Evolutionary conservation across 1,284 basidiomycete species (phyloP), one percentile per base, ranked within the genome.

Genomic region (Ganoderma multipileum): DNA sequence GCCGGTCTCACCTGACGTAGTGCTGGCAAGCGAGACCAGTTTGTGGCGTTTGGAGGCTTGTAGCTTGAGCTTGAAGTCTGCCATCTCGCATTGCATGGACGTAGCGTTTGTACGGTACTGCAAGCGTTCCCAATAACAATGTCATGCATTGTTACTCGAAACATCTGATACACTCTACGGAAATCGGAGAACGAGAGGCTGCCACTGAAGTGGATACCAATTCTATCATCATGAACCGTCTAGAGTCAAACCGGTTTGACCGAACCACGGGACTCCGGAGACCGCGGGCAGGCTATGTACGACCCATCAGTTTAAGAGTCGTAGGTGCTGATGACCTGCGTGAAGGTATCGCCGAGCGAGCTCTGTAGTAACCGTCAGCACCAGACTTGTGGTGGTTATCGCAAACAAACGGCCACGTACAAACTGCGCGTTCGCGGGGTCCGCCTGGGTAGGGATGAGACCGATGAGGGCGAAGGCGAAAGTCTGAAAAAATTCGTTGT

Each of bases 311-410:
- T 20, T 54, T 41, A 50, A n/a, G 47, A 54, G 8, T 3, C 14
- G 44, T 65, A 65, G 42, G 64, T 36, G 42, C 20, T 20, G 41
- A 16, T 50, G 5, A 44, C 42, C 14, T 65, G 30, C 33, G 30
- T 36, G 64, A 65, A 65, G 38, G 57, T 65, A n/a, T 36, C 42
- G 14, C 3, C 36, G 33, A 60, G 42, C 12, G 55, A 28, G 23
- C 28, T 28, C 63, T 57, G n/a, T 28, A 12, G 14, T 3, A 41
- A 14, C 8, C 2, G 14, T 60, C 11, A 60, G 58, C 11, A 26
- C 4, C 0, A 7, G 2, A 39, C 33, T 33, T 8, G 33, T 33
- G 4, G 38, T 39, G 11, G 1, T 14, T 8, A 6, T 33, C 33
- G 33, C 20, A 23, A 41, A 26, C 6, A 60, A 28, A 60, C 1